Evolutionary conservation across 2,329 filamentous ascomycete genomes (phyloP).

Genomic region (Calonectria ilicicola): DNA sequence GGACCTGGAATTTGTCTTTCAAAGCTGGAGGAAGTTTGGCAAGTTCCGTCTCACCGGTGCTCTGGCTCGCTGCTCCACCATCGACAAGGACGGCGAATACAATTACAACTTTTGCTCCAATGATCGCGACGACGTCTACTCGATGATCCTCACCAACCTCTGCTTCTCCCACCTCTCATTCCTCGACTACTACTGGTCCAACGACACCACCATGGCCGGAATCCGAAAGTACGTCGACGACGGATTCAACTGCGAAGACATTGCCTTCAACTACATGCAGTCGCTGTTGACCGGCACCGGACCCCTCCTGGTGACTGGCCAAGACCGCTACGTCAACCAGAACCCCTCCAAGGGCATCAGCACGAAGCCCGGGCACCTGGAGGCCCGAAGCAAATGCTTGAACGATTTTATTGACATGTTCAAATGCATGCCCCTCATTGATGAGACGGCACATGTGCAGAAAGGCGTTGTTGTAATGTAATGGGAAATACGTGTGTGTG

Average conservation of each 20-base stretch:
- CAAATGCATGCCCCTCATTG: constrained; percentile 46
- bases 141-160: constrained; percentile 51
- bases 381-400: constrained; percentile 44
- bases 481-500: too few species aligned
- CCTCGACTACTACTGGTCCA: constrained; percentile 51
- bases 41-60: constrained; percentile 48
- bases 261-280: constrained; percentile 51
- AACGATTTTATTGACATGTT: constrained; percentile 46
- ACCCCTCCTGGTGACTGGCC: constrained; percentile 46
- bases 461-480: constrained; percentile 40
- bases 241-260: constrained; percentile 53
- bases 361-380: constrained; percentile 42
- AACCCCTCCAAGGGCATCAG: constrained; percentile 44
- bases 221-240: constrained; percentile 50
- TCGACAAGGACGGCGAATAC: constrained; percentile 37
- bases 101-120: constrained; percentile 46
- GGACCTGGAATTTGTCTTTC: constrained; percentile 53
- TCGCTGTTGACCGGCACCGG: constrained; percentile 47
- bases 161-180: constrained; percentile 51
- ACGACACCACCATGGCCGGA: constrained; percentile 37
- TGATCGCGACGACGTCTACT: constrained; percentile 40
- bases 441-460: constrained; percentile 42
- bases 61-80: constrained; percentile 46
- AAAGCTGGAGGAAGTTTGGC: constrained; percentile 50
- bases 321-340: constrained; percentile 40